phyloP scores from a whole-genome alignment of 805 yeast genomes.

The Candida mattraensis region DNA sequence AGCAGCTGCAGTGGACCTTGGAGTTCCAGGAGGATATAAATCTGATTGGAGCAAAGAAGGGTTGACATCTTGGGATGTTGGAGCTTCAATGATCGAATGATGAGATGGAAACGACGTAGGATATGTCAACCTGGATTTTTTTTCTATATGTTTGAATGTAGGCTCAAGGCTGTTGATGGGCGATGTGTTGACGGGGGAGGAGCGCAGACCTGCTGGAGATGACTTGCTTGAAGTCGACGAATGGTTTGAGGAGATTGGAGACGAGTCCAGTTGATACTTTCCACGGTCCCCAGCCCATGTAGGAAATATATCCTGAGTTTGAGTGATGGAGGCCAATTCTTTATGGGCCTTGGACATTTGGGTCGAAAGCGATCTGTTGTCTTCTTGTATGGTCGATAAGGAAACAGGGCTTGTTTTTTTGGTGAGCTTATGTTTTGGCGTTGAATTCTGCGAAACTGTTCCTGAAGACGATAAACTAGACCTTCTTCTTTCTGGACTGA shows the following conservation, averaged over 20 bases:
- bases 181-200: conserved; percentile 33
- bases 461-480: conserved; percentile 14
- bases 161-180: conserved; percentile 22
- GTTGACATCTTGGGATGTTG: conserved; percentile 21
- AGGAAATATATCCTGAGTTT: conserved; percentile 1
- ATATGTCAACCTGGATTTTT: too few species aligned
- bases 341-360: conserved; percentile 22
- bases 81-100: conserved; percentile 15
- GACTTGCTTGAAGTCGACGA: conserved; percentile 13
- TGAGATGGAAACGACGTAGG: conserved; percentile 16
- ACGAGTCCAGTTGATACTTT: conserved; percentile 13
- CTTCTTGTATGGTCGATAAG: conserved; percentile 10
- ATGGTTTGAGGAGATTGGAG: conserved; percentile 18
- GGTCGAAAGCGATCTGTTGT: not conserved
- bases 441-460: conserved; percentile 12
- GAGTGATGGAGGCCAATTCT: conserved; percentile 23
- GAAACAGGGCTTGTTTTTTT: conserved; percentile 5
- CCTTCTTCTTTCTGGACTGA: conserved; percentile 29
- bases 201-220: conserved; percentile 17
- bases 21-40: conserved; percentile 8
- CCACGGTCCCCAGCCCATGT: conserved; percentile 1
- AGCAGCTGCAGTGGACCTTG: conserved; percentile 1
- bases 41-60: conserved; percentile 25
- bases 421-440: conserved; percentile 11
- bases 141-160: conserved; percentile 11